Conservation (phyloP, 2,329 filamentous ascomycete genomes). For the Colletotrichum siamense region DNA sequence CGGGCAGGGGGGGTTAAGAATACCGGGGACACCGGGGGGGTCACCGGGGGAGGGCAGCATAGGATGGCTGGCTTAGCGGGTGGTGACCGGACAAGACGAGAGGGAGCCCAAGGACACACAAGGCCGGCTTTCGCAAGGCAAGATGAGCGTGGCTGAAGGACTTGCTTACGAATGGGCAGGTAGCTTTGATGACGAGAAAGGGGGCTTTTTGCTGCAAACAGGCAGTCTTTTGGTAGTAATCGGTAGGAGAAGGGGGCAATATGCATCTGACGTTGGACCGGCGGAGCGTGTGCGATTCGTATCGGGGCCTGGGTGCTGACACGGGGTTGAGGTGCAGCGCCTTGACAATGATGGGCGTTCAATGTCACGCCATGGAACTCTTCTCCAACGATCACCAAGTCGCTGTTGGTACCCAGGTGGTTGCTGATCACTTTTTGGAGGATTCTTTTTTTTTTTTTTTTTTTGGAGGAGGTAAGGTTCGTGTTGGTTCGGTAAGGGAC, state of each 20-base stretch:
- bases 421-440: not conserved
- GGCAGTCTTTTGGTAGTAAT: not conserved
- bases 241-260: not conserved
- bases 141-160: not conserved
- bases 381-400: not conserved
- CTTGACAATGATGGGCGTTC: not conserved
- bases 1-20: not conserved
- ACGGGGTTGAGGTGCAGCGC: not conserved
- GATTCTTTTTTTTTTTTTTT: no score
- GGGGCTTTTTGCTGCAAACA: not conserved
- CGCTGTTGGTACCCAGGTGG: not conserved
- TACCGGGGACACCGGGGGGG: not conserved
- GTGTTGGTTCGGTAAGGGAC: not conserved
- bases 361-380: not conserved
- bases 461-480: not conserved
- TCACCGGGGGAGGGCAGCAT: not conserved
- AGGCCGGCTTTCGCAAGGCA: not conserved
- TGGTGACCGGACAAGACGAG: not conserved
- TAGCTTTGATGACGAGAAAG: not conserved
- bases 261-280: not conserved
- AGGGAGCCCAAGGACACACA: not conserved
- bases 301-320: not conserved
- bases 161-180: not conserved
- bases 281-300: not conserved
- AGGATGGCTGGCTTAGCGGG: not conserved